Percentiles rank a stretch among this genome's conserved stretches.
Evolutionary conservation across 2,329 filamentous ascomycete genomes (phyloP).

Genomic region (Zymoseptoria passerinii): DNA sequence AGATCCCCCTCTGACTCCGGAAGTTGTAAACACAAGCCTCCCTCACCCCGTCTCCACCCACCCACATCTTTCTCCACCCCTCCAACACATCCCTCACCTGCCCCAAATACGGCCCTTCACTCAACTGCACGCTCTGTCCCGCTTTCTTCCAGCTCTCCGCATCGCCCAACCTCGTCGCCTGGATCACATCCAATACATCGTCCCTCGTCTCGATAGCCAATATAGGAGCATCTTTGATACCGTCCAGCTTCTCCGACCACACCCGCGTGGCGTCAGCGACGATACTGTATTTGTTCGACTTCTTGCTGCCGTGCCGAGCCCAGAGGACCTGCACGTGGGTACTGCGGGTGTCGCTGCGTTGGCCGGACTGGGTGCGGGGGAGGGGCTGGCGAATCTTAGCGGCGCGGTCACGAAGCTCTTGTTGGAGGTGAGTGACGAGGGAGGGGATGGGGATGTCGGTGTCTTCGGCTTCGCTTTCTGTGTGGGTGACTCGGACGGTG

Average conservation of each 20-base stretch:
- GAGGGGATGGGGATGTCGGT: constrained; percentile 66
- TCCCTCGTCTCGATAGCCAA: constrained; percentile 84
- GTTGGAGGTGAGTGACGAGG: constrained; percentile 69
- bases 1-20: constrained; percentile 70
- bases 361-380: constrained; percentile 31
- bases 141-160: constrained; percentile 74
- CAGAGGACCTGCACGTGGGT: constrained; percentile 80
- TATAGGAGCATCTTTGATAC: constrained; percentile 69
- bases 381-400: constrained; percentile 33
- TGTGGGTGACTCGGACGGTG: constrained; percentile 52
- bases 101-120: constrained; percentile 71
- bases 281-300: constrained; percentile 78
- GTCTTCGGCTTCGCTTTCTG: constrained; percentile 41
- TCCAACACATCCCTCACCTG: constrained; percentile 72
- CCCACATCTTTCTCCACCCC: constrained; percentile 52
- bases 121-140: constrained; percentile 67
- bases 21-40: constrained; percentile 92
- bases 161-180: constrained; percentile 66
- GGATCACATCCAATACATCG: constrained; percentile 67
- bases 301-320: constrained; percentile 76
- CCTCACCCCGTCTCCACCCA: constrained; percentile 43
- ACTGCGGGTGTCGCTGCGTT: constrained; percentile 37
- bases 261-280: constrained; percentile 63
- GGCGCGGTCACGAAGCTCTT: constrained; percentile 73
- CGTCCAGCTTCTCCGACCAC: constrained; percentile 56